A percentile compares a stretch with the other conserved stretches of the same genome.
These are phyloP conservation scores for Debaryomyces fabryi DNA, from an alignment of 1,139 yeast species.

Conservation along the genomic window DNA sequence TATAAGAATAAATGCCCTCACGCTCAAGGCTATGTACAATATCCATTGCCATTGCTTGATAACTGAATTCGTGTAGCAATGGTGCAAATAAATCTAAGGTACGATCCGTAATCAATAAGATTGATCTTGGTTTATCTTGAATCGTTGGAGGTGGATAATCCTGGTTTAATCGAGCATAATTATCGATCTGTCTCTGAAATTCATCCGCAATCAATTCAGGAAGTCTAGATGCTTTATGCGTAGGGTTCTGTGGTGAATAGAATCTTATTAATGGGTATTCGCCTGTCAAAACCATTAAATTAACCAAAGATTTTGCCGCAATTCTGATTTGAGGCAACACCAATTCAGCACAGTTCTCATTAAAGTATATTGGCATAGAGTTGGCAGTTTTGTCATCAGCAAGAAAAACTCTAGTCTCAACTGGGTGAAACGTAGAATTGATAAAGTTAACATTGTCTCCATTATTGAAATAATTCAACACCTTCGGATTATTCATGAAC, in stretches of 20 bases:
- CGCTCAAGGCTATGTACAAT: conserved; percentile 52
- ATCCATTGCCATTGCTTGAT: conserved; percentile 93
- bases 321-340: conserved; percentile 59
- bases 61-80: conserved; percentile 85
- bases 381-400: conserved; percentile 43
- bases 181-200: conserved; percentile 72
- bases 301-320: conserved; percentile 67
- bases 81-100: conserved; percentile 85
- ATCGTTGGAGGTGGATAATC: conserved; percentile 64
- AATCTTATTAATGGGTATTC: conserved; percentile 88
- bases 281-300: conserved; percentile 75
- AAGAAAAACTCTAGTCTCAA: conserved; percentile 44
- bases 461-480: conserved; percentile 33
- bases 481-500: conserved; percentile 36
- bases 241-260: conserved; percentile 53
- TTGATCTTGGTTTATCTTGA: conserved; percentile 66
- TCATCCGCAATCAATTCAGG: conserved; percentile 75
- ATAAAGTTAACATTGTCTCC: conserved; percentile 32
- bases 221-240: conserved; percentile 57
- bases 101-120: conserved; percentile 78
- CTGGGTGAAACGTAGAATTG: conserved; percentile 34
- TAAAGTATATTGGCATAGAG: conserved; percentile 76
- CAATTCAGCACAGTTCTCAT: conserved; percentile 62
- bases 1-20: conserved; percentile 60
- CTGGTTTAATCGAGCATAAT: conserved; percentile 68